These are phyloP conservation scores for Pleurotus salmoneostramineus DNA, from an alignment of 768 basidiomycete species.

Conservation along the genomic window DNA sequence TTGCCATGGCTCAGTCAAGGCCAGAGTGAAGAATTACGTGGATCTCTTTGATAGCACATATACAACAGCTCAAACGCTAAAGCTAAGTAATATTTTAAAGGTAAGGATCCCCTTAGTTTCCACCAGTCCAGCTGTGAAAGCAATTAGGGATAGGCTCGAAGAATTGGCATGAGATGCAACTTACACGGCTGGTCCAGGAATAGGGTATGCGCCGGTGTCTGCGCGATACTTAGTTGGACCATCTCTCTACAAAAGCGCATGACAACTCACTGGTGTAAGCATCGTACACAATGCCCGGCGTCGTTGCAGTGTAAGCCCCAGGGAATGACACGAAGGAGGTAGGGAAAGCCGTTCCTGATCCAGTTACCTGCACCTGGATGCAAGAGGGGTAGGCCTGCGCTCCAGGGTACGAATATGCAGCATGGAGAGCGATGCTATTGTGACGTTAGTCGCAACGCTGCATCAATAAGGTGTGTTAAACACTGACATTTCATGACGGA, in stretches of 20 bases:
- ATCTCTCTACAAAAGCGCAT: not conserved
- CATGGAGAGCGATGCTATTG: conserved; percentile 34
- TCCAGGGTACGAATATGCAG: conserved; percentile 36
- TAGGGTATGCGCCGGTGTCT: conserved; percentile 5
- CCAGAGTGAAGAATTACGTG: too few relatives aligned
- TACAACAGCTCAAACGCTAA: too few relatives aligned
- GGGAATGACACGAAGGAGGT: conserved; percentile 47
- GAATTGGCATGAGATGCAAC: not conserved
- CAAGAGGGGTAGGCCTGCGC: conserved; percentile 43
- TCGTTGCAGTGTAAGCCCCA: conserved; percentile 29
- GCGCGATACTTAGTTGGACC: not conserved
- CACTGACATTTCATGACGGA: conserved; percentile 42
- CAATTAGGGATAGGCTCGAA: not conserved
- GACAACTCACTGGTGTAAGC: not conserved
- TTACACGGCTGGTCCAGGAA: conserved; percentile 8
- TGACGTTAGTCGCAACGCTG: not conserved
- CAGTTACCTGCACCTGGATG: conserved; percentile 42
- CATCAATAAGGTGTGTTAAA: not conserved
- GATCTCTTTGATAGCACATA: too few relatives aligned
- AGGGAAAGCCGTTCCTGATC: conserved; percentile 38
- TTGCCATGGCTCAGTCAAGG: too few relatives aligned
- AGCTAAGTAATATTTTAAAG: not conserved
- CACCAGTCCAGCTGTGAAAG: conserved; percentile 3
- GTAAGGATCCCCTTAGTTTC: not conserved
- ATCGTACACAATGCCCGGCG: conserved; percentile 7